Evolutionary conservation across 176 grass and related monocot genomes (phyloP), one percentile per base, ranked within the genome.

Genomic region (Rhipidocladum racemiflorum): DNA sequence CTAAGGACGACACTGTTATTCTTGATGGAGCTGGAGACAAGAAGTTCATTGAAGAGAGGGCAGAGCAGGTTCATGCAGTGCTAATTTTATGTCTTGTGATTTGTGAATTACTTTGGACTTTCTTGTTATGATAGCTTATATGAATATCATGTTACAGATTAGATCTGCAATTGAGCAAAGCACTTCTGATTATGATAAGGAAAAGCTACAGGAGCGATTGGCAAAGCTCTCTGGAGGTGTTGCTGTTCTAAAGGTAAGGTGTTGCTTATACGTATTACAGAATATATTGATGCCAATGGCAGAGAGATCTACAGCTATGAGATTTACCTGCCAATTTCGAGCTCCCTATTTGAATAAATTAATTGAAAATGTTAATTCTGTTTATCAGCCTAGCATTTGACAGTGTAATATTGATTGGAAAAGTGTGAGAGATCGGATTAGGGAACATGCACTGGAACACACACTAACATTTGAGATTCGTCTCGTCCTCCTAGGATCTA

Each of bases 161-260:
- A 91, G 93, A 70, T 85, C 89, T 81, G 79, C 89, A 78, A 93
- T 99, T 88, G 96, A 99, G 81, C 76, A 83, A 66, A 93, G 89
- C 85, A 96, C 93, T 56, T 99, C 93, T 44, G 92, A 95, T 87
- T 95, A 99, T 32, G 96, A 95, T 45, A 95, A 91, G 69, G 96
- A 99, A 81, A 99, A 95, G 67, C 79, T 93, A 28, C 89, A 99
- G 59, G 96, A 95, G 82, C 59, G 92, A 29, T 89, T 95, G 73
- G 96, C 96, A 2, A 95, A 99, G 81, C 89, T 99, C 68, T 99
- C 93, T 68, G 96, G 96, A n/a, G 96, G 96, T 87, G 91, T 99
- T 89, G 92, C 93, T 78, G 93, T 99, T 35, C 73, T 99, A 5
- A 99, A 99, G 96, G 96, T 98, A 54, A 82, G 40, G 11, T 61